Evolutionary conservation across 345 rosid genomes (phyloP).

Genomic region (Capsella bursapastoris): DNA sequence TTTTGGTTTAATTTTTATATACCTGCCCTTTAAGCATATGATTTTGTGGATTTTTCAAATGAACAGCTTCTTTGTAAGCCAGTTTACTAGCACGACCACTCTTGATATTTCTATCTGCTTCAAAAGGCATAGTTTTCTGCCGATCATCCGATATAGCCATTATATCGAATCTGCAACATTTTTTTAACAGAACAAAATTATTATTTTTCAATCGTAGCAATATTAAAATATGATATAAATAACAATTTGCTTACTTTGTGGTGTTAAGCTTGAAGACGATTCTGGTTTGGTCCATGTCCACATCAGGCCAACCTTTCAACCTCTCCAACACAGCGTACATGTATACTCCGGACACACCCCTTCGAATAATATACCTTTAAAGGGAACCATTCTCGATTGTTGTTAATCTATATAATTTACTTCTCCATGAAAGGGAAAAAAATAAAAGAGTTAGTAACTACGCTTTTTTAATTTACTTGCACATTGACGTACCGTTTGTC

Average conservation of each 20-base stretch:
- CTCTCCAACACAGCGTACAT: constrained; percentile 72
- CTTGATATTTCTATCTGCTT: constrained; percentile 44
- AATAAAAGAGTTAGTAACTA: background rate
- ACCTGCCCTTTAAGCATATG: constrained; percentile 69
- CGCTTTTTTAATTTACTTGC: background rate
- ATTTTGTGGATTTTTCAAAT: constrained; percentile 60
- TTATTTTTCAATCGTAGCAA: background rate
- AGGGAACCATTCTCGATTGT: background rate
- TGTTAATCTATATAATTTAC: background rate
- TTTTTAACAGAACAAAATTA: too few relatives aligned
- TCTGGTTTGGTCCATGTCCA: constrained; percentile 81
- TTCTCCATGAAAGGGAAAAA: background rate
- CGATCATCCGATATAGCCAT: constrained; percentile 78
- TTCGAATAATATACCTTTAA: constrained; percentile 68
- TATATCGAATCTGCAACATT: constrained; percentile 23
- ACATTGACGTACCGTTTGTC: constrained; percentile 64
- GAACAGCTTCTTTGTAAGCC: constrained; percentile 87
- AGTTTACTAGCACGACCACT: constrained; percentile 44
- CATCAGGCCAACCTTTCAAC: constrained; percentile 71
- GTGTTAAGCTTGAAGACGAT: constrained; percentile 74
- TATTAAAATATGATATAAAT: background rate
- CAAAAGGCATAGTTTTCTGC: constrained; percentile 71
- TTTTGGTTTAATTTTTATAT: too few relatives aligned
- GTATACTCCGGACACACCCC: constrained; percentile 70
- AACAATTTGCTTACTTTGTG: constrained; percentile 46